These are phyloP conservation scores for Thelonectria blattea DNA, from an alignment of 2,329 filamentous ascomycete genomes.

Conservation along the genomic window DNA sequence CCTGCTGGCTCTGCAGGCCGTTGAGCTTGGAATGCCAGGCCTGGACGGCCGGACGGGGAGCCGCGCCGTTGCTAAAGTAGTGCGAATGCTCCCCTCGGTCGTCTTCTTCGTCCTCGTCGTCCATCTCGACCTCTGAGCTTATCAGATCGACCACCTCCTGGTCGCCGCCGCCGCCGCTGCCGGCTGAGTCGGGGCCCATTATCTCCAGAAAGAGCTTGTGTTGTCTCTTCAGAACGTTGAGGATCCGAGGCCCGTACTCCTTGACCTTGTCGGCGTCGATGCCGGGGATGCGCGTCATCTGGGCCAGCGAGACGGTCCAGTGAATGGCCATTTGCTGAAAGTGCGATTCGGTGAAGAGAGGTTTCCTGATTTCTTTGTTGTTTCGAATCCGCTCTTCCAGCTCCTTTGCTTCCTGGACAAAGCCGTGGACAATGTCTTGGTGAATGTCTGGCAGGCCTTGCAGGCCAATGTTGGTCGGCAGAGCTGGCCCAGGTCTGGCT, in stretches of 20 bases:
- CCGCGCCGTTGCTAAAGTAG: slow-evolving; percentile 49
- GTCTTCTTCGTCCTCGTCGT: slow-evolving; percentile 46
- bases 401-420: slow-evolving; percentile 66
- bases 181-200: slow-evolving; percentile 45
- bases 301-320: slow-evolving; percentile 66
- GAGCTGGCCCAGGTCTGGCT: slow-evolving; percentile 58
- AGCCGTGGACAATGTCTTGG: slow-evolving; percentile 66
- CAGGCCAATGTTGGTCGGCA: slow-evolving; percentile 61
- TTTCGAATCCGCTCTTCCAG: slow-evolving; percentile 68
- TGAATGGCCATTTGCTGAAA: slow-evolving; percentile 75
- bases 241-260: slow-evolving; percentile 65
- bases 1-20: slow-evolving; percentile 36
- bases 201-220: slow-evolving; percentile 56
- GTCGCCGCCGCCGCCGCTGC: slow-evolving; percentile 20
- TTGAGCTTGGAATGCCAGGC: slow-evolving; percentile 44
- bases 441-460: slow-evolving; percentile 64
- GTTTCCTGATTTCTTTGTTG: slow-evolving; percentile 59
- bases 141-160: slow-evolving; percentile 62
- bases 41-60: slow-evolving; percentile 39
- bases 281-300: slow-evolving; percentile 68
- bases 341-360: slow-evolving; percentile 72
- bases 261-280: slow-evolving; percentile 69
- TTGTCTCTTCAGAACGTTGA: slow-evolving; percentile 61
- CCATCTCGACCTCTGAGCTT: slow-evolving; percentile 50
- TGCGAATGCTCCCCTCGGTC: slow-evolving; percentile 51